Evolutionary conservation across 805 yeast genomes (phyloP).

Genomic region (Kluyveromyces lactis): DNA sequence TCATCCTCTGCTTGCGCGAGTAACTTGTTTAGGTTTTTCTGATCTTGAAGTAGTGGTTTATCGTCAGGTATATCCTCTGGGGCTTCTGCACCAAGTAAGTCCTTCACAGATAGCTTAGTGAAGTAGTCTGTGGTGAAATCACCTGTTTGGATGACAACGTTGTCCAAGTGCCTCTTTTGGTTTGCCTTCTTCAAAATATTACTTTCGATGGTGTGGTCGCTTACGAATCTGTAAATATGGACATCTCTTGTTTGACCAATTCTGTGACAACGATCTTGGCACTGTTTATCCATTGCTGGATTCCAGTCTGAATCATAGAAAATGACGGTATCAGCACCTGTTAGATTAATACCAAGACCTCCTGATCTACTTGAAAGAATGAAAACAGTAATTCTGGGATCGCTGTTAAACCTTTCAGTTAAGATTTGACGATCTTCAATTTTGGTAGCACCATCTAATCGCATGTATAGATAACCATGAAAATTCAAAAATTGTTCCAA

Average conservation of each 20-base stretch:
- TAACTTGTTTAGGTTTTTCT: constrained; percentile 44
- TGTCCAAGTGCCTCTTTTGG: constrained; percentile 88
- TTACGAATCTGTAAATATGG: constrained; percentile 91
- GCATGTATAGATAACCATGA: constrained; percentile 89
- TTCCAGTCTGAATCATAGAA: constrained; percentile 99
- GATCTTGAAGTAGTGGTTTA: constrained; percentile 28
- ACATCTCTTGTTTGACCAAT: constrained; percentile 98
- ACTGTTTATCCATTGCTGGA: constrained; percentile 98
- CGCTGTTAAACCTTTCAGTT: constrained; percentile 88
- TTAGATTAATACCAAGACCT: constrained; percentile 92
- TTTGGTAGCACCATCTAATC: constrained; percentile 95
- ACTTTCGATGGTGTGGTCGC: constrained; percentile 93
- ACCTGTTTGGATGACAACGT: constrained; percentile 94
- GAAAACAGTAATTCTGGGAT: constrained; percentile 78
- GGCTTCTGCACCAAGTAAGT: constrained; percentile 56
- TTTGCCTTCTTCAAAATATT: constrained; percentile 90
- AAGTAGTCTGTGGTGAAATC: constrained; percentile 97
- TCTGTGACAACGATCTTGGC: constrained; percentile 98
- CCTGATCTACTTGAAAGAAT: constrained; percentile 95
- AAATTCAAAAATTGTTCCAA: constrained; percentile 88
- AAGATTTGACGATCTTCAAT: constrained; percentile 92
- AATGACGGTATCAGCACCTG: constrained; percentile 98
- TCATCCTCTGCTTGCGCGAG: constrained; percentile 94
- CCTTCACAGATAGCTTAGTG: constrained; percentile 77
- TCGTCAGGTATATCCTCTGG: constrained; percentile 32